Evolutionary conservation across 2,329 filamentous ascomycete species (phyloP).

Genomic region (Monilinia laxa): DNA sequence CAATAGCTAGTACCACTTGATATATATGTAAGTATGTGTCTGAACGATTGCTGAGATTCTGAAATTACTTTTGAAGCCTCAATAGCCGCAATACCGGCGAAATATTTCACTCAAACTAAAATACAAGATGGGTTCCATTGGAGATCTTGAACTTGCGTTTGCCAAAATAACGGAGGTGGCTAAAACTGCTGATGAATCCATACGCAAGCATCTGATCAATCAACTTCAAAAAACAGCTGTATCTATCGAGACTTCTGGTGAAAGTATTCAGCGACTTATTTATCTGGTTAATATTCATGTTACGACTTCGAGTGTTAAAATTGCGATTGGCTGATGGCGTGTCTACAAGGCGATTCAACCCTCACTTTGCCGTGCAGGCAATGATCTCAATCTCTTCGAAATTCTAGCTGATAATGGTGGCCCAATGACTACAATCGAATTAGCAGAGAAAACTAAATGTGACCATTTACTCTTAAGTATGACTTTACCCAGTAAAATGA

Average conservation of each 20-base stretch:
- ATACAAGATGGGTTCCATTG: constrained; percentile 5
- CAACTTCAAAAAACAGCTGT: too few species aligned
- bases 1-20: background rate
- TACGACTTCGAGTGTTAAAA: background rate
- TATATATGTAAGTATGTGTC: background rate
- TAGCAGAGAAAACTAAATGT: background rate
- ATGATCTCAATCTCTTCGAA: constrained; percentile 2
- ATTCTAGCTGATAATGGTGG: background rate
- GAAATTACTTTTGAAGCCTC: background rate
- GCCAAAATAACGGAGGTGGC: background rate
- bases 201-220: too few species aligned
- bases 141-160: constrained; percentile 5
- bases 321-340: background rate
- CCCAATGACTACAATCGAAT: background rate
- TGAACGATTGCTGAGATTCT: background rate
- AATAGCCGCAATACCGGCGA: background rate
- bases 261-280: background rate
- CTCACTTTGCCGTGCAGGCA: constrained; percentile 3
- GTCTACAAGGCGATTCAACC: background rate
- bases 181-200: background rate
- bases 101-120: background rate
- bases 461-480: constrained; percentile 2
- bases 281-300: background rate
- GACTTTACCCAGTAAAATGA: background rate
- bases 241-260: background rate